Conservation (phyloP, 2,329 filamentous ascomycete species). For the Sporothrix pallida region DNA sequence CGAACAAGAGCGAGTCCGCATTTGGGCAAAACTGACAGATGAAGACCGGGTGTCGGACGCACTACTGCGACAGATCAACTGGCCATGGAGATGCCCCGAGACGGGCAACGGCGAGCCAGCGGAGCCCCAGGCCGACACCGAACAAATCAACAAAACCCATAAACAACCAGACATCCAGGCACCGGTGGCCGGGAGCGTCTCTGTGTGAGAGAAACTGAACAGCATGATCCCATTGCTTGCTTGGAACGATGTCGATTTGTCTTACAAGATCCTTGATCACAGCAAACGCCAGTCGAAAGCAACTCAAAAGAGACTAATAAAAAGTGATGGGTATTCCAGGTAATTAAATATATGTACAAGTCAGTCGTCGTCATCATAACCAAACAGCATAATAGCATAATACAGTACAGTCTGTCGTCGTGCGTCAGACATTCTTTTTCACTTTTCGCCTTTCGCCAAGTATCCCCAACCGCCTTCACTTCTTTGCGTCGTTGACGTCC, state of each 20-base stretch:
- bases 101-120: not conserved
- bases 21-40: not conserved
- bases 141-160: not conserved
- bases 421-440: too few relatives aligned
- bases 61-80: not conserved
- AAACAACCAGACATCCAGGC: not conserved
- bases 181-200: too few relatives aligned
- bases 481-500: constrained; percentile 24
- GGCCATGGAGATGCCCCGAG: not conserved
- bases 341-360: constrained; percentile 9
- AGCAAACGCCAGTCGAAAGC: too few relatives aligned
- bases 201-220: too few relatives aligned
- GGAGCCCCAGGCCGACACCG: not conserved
- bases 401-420: not conserved
- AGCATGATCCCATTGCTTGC: too few relatives aligned
- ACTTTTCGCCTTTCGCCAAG: not conserved
- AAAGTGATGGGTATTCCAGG: not conserved
- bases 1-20: not conserved
- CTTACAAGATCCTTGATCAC: too few relatives aligned
- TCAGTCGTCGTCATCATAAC: not conserved
- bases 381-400: not conserved
- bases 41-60: not conserved
- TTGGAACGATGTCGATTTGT: too few relatives aligned
- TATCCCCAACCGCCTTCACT: not conserved
- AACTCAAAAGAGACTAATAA: too few relatives aligned